Conservation (phyloP, 1,284 basidiomycete species). For the Fomitopsis schrenkii region DNA sequence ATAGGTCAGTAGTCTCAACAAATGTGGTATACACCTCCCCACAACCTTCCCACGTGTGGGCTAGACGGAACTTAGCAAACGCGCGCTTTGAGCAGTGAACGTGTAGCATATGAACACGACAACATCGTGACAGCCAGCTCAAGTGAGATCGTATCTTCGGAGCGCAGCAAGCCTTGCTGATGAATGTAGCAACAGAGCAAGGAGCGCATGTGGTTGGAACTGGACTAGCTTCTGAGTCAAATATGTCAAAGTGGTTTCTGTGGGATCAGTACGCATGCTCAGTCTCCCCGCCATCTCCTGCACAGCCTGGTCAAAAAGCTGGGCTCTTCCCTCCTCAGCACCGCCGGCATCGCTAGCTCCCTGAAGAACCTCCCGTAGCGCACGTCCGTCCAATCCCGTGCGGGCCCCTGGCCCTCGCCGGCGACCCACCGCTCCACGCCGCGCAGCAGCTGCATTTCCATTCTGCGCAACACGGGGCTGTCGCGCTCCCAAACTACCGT, state of each 20-base stretch:
- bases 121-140: too few species aligned
- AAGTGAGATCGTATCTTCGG: background rate
- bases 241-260: too few species aligned
- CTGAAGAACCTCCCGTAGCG: constrained; percentile 4
- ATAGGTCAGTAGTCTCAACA: too few species aligned
- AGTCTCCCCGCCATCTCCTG: background rate
- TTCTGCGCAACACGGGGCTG: constrained; percentile 51
- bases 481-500: constrained; percentile 65
- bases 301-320: background rate
- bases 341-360: background rate
- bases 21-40: too few species aligned
- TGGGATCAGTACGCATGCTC: background rate
- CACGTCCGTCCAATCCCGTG: background rate
- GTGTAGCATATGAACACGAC: too few species aligned
- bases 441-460: constrained; percentile 49
- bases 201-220: background rate
- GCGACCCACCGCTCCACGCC: constrained; percentile 37
- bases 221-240: background rate
- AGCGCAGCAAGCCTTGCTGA: background rate
- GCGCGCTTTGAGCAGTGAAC: too few species aligned
- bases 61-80: too few species aligned
- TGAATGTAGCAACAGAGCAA: background rate
- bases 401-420: background rate
- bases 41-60: too few species aligned
- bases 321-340: background rate